Evolutionary conservation across 2,329 filamentous ascomycete genomes (phyloP).

Genomic region (Arthrobotrys pseudoclavata): DNA sequence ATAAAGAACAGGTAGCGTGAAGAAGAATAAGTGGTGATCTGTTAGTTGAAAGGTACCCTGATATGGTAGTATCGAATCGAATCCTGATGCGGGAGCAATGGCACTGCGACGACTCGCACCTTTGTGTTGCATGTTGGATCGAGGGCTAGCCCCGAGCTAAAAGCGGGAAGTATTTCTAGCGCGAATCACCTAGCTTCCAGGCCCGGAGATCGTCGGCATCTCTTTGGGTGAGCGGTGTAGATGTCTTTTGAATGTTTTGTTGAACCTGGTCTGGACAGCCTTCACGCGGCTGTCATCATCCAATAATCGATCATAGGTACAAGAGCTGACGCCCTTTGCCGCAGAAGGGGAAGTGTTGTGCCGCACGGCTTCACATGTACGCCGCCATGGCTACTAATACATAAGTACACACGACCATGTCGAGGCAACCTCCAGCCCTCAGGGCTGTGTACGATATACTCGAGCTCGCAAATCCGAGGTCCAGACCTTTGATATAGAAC

Average conservation of each 20-base stretch:
- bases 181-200: too few species aligned
- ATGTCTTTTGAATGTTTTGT: neutral
- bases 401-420: too few species aligned
- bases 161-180: too few species aligned
- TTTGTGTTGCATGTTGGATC: slow-evolving; percentile 11
- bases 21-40: neutral
- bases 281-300: neutral
- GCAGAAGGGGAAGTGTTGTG: neutral
- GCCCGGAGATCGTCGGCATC: too few species aligned
- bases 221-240: too few species aligned
- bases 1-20: neutral
- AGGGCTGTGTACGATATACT: too few species aligned
- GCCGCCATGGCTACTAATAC: too few species aligned
- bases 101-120: neutral
- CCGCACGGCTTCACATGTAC: neutral
- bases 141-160: neutral
- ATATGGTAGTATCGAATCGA: neutral
- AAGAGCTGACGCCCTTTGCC: neutral
- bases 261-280: neutral
- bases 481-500: too few species aligned
- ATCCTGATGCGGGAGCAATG: neutral
- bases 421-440: too few species aligned
- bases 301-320: neutral
- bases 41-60: neutral
- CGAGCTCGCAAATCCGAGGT: too few species aligned